Base-by-base conservation (phyloP, 495 filamentous ascomycete genomes). In the Letharia columbiana region DNA sequence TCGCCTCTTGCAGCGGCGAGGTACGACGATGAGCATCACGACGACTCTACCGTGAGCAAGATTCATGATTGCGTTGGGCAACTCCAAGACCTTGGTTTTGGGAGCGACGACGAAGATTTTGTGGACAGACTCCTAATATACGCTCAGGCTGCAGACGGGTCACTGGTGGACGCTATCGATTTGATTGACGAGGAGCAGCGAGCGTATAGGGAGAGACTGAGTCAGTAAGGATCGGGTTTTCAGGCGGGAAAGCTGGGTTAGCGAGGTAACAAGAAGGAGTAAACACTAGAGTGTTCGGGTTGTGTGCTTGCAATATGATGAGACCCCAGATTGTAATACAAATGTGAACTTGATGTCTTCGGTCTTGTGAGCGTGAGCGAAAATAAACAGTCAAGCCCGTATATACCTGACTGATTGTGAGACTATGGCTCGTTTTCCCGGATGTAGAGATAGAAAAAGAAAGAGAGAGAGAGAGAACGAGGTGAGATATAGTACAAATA, bases 181-280 rank as follows among this genome's bases (percentile, higher is more conserved):
- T 80, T 84, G 76, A 81, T 85, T 71, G 81, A 84, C 60, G 82
- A 84, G 49, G 83, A 85, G 67, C 76, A 77, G 47, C 76, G 76
- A 68, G 79, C 74, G 3, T 85, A 82, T 73, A 75, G 75, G 40
- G 69, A 77, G 40, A 71, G 66, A 56, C 52, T 56, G 52, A 56
- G 52, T 31, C 31, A 56, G 31, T 15, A 56, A 18, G 12, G 18
- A 33, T 0, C 12, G 8, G 31, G 18, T 17, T 1, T 12, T 4
- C 52, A 35, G 18, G 52, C 28, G 5, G 10, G 28, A 5, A 35
- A 15, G 28, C 13, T 33, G 28, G 52, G 13, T 33, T 35, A 35
- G 52, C 52, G 10, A 56, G 15, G 52, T 56, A 12, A 18, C 28
- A 18, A 18, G 52, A 35, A 35, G 13, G 15, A 18, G 17, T 31